A percentile compares a stretch with the other conserved stretches of the same genome.
phyloP scores from a whole-genome alignment of 805 yeast genomes.

The Candida koratica region DNA sequence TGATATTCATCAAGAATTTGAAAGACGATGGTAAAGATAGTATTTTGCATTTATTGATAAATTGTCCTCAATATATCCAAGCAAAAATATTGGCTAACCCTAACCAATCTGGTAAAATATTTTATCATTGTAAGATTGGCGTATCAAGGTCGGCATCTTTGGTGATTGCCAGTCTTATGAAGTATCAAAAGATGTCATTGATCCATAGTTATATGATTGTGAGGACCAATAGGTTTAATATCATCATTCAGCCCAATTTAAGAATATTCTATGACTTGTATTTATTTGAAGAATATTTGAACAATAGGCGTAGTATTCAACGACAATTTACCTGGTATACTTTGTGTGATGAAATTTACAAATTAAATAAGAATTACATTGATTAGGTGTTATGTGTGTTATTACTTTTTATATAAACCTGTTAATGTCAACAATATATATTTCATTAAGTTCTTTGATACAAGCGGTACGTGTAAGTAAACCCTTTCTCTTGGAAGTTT shows the following conservation, averaged over 20 bases:
- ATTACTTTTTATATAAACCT: constrained; percentile 1
- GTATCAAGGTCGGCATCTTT: constrained; percentile 42
- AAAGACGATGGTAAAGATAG: constrained; percentile 40
- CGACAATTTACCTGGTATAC: constrained; percentile 26
- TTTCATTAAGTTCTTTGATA: constrained; percentile 8
- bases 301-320: constrained; percentile 11
- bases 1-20: constrained; percentile 30
- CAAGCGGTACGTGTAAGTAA: constrained; percentile 10
- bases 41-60: constrained; percentile 24
- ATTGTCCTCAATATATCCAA: constrained; percentile 29
- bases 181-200: constrained; percentile 25
- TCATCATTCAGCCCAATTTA: constrained; percentile 41
- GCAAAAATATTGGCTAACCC: constrained; percentile 24
- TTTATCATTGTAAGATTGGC: constrained; percentile 40
- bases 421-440: background rate
- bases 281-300: constrained; percentile 24
- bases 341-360: constrained; percentile 27
- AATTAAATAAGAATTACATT: constrained; percentile 27
- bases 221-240: constrained; percentile 37
- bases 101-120: constrained; percentile 14
- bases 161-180: constrained; percentile 38
- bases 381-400: constrained; percentile 1
- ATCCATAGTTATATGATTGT: constrained; percentile 35
- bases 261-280: constrained; percentile 36
- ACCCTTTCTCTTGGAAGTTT: constrained; percentile 13